These are phyloP conservation scores for Gymnopilus junonius DNA, from an alignment of 768 basidiomycete genomes.

Conservation along the genomic window DNA sequence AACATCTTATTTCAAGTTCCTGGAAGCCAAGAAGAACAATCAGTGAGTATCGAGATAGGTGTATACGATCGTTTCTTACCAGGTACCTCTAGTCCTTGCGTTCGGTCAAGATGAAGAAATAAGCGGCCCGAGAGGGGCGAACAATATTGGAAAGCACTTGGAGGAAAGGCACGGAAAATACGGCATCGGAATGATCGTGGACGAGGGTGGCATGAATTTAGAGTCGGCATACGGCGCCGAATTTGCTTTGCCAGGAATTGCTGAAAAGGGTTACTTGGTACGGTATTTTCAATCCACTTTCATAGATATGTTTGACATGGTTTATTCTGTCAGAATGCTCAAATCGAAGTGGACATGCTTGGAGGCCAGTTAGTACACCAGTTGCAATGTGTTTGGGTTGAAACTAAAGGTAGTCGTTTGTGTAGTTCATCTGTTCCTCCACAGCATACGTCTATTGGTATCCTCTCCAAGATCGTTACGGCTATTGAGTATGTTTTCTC, in stretches of 20 bases:
- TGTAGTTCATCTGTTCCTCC: constrained; percentile 33
- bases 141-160: constrained; percentile 28
- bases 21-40: constrained; percentile 33
- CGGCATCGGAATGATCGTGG: constrained; percentile 36
- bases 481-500: constrained; percentile 26
- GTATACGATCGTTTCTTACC: neutral
- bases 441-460: constrained; percentile 33
- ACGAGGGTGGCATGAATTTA: constrained; percentile 36
- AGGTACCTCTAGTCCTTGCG: constrained; percentile 25
- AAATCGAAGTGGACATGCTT: constrained; percentile 32
- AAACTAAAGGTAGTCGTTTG: neutral
- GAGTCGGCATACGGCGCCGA: constrained; percentile 25
- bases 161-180: constrained; percentile 27
- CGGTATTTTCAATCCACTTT: neutral
- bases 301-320: neutral
- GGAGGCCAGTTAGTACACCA: constrained; percentile 33
- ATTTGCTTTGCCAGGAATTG: constrained; percentile 35
- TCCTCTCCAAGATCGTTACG: constrained; percentile 35
- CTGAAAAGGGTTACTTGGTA: constrained; percentile 36
- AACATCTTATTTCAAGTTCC: constrained; percentile 25
- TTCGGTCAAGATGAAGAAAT: constrained; percentile 41
- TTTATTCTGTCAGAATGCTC: constrained; percentile 22
- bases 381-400: too few species aligned
- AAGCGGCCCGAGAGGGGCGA: constrained; percentile 32
- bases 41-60: constrained; percentile 11